Base-by-base conservation (phyloP, 2,329 filamentous ascomycete genomes). In the Hirsutella rhossiliensis region DNA sequence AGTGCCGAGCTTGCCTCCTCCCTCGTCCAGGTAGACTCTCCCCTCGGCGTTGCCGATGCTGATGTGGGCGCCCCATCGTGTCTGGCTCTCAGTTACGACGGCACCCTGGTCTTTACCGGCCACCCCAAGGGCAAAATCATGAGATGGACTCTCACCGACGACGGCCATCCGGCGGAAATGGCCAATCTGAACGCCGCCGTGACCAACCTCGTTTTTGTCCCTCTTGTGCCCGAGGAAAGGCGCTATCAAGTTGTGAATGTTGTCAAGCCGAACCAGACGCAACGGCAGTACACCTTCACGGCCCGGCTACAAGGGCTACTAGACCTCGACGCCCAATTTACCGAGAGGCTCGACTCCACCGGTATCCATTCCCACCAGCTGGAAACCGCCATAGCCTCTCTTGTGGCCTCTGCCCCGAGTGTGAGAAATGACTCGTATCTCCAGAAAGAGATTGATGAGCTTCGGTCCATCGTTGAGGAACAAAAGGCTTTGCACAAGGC, bases 121-220 rank as follows among this genome's bases (percentile, higher is more conserved):
- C 89, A 97, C 56, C 68, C 76, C 17, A 84, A 76, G 53, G 90
- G 90, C 42, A 85, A 84, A 55, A 73, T 96, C 36, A 67, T 87
- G 29, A 72, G 75, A 43, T 97, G 90, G 90, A 86, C 87, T 58
- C 72, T 90, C 23, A 78, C 79, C 32, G 80, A 81, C 51, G 76
- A 78, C 47, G 78, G 77, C 47, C 82, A 84, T 48, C 73, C 76
- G 1, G 75, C 79, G 3, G 78, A 82, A 43, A 56, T 90, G 40
- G 72, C 77, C 2, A 84, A 83, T 46, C 73, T 94, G 45, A 87
- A 87, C 43, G 84, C 87, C 4, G 80, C 87, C 17, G 80, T 95
- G 30, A 92, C 86, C 11, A 95, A 94, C 53, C 56, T 97, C 20
- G 59, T 72, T n/a, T 84, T 92, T 62, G 67, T 87, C 27, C 73